Evolutionary conservation across 2,329 filamentous ascomycete species (phyloP).

Genomic region (Xylaria sp.): DNA sequence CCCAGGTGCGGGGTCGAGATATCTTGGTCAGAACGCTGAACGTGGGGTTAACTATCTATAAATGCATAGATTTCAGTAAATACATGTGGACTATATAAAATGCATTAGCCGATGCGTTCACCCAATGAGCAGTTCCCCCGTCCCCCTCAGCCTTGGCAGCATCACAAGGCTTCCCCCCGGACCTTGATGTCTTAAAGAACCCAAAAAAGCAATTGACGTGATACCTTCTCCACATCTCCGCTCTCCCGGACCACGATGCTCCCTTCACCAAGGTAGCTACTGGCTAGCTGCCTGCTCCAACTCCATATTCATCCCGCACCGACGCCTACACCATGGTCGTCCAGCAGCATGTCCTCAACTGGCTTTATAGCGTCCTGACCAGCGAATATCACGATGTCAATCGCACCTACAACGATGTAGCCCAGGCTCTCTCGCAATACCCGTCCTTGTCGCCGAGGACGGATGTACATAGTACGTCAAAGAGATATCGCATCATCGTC

Average conservation of each 20-base stretch:
- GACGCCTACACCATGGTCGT: constrained; percentile 68
- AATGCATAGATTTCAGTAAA: neutral
- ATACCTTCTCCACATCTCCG: constrained; percentile 10
- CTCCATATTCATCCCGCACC: neutral
- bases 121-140: constrained; percentile 7
- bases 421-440: constrained; percentile 81
- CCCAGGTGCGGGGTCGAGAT: neutral
- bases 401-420: constrained; percentile 91
- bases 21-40: neutral
- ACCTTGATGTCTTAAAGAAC: constrained; percentile 1
- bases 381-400: constrained; percentile 94
- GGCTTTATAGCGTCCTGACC: constrained; percentile 91
- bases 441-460: constrained; percentile 85
- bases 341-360: constrained; percentile 90
- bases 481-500: too few species aligned
- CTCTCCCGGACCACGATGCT: constrained; percentile 36
- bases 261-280: constrained; percentile 36
- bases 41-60: neutral
- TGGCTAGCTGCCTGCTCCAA: constrained; percentile 33
- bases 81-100: neutral
- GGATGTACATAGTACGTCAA: constrained; percentile 86
- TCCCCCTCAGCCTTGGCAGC: constrained; percentile 32
- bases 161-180: constrained; percentile 24
- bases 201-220: constrained; percentile 19
- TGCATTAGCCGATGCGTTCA: neutral